Evolutionary conservation across 2,329 filamentous ascomycete genomes (phyloP), one percentile per base, ranked within the genome.

Genomic region (Nothomitra cinnamomea): DNA sequence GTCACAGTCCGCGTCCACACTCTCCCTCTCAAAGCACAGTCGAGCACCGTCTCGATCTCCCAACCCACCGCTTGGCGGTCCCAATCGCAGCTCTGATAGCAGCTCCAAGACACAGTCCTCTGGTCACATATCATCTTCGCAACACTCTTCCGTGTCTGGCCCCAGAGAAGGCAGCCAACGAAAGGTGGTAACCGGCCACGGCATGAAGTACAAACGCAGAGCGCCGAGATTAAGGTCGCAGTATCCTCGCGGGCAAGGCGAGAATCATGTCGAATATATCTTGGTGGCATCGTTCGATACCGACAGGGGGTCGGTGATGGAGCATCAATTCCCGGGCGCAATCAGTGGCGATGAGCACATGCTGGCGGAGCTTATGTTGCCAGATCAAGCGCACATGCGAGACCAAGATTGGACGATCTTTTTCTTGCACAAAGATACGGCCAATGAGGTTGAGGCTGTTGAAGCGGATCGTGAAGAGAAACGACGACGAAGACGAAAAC

Each of bases 371-470:
- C 78, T 98, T 63, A 98, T 98, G 92, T 72, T 98, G 65, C 92
- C 92, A 0, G 92, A 98, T 67, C 90, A 96, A 68, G 88, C 90
- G 21, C 92, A 98, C 69, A 81, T 92, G 57, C 80, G 92, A 40
- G 90, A 85, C 63, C 89, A 96, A 69, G 92, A 98, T 66, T 98
- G 92, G 92, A 98, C 92, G 42, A 95, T 96, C 54, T 98, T 98
- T 72, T 98, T 98, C 65, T 67, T 98, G 54, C 92, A 98, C 70
- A 96, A 96, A 66, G 92, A 98, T 66, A 86, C 83, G 2, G 89
- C 80, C 56, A 80, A 83, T 53, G 54, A 70, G 67, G 22, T 17
- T 10, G 59, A 68, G 69, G 63, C 73, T 78, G 54, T 73, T 71
- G 57, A 72, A 71, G 56, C 73, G 72, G 58, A 74, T 2, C 28